phyloP scores from a whole-genome alignment of 768 basidiomycete genomes.

The Boletus rubroflammeus region DNA sequence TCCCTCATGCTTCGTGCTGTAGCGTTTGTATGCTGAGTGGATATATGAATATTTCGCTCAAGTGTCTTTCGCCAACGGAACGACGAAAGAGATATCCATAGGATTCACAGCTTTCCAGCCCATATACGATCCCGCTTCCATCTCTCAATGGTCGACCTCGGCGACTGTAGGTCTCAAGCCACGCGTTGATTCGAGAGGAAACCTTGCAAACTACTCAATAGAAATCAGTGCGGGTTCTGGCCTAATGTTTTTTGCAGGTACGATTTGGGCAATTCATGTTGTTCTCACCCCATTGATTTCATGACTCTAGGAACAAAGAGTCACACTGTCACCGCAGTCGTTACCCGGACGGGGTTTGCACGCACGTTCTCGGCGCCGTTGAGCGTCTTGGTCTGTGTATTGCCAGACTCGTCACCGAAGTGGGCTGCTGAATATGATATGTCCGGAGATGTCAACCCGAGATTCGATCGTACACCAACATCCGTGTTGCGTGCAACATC shows the following conservation, averaged over 20 bases:
- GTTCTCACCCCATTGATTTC: neutral
- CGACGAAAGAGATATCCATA: slow-evolving; percentile 9
- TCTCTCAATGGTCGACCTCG: neutral
- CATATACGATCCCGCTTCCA: neutral
- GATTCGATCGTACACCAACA: too few species aligned
- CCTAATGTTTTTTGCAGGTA: slow-evolving; percentile 1
- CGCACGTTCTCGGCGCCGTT: slow-evolving; percentile 6
- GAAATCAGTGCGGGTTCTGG: neutral
- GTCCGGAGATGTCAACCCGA: neutral
- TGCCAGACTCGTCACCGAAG: neutral
- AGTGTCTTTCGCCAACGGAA: slow-evolving; percentile 14
- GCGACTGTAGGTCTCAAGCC: neutral
- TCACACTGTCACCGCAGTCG: neutral
- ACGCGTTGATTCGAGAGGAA: too few species aligned
- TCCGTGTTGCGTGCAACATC: neutral
- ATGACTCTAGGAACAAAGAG: neutral
- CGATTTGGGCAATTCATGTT: neutral
- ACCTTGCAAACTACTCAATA: neutral
- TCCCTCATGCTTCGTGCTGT: neutral
- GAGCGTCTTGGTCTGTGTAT: neutral
- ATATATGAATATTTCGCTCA: slow-evolving; percentile 20
- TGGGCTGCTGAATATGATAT: slow-evolving; percentile 7
- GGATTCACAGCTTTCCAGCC: slow-evolving; percentile 21
- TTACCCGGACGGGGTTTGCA: slow-evolving; percentile 13
- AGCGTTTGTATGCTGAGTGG: slow-evolving; percentile 1